These are phyloP conservation scores for Wickerhamiella galacta DNA, from an alignment of 805 yeast species.

Conservation along the genomic window DNA sequence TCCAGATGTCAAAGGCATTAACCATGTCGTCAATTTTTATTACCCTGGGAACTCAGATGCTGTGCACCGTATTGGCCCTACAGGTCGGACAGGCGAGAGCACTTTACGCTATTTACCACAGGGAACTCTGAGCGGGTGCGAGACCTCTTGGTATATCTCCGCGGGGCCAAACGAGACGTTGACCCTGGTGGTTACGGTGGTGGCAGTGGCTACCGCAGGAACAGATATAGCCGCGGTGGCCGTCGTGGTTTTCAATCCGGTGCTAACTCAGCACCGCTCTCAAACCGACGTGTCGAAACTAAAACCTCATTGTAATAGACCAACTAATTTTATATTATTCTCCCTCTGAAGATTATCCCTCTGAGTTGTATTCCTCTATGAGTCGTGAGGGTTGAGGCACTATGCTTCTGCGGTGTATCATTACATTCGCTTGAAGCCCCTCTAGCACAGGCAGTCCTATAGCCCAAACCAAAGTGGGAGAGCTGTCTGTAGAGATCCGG, in stretches of 20 bases:
- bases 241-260: slow-evolving; percentile 18
- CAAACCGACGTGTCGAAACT: slow-evolving; percentile 22
- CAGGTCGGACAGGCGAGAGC: slow-evolving; percentile 94
- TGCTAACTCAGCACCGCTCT: slow-evolving; percentile 27
- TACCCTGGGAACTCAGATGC: slow-evolving; percentile 86
- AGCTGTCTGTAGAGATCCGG: too few species aligned
- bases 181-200: slow-evolving; percentile 59
- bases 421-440: too few species aligned
- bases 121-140: slow-evolving; percentile 51
- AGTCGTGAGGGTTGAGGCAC: too few species aligned
- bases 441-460: too few species aligned
- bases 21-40: slow-evolving; percentile 81
- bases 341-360: too few species aligned
- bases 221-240: slow-evolving; percentile 27
- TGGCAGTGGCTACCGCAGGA: slow-evolving; percentile 29
- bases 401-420: too few species aligned
- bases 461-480: too few species aligned
- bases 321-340: not conserved
- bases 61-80: slow-evolving; percentile 95
- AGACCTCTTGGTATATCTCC: slow-evolving; percentile 73
- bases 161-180: slow-evolving; percentile 86
- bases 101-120: slow-evolving; percentile 89
- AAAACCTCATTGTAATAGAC: not conserved
- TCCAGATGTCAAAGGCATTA: slow-evolving; percentile 91
- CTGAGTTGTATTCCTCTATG: too few species aligned